Percentiles rank a stretch among this genome's conserved stretches.
These are phyloP conservation scores for Vaccinium vitisidaea DNA, from an alignment of 148 eudicot genomes.

Conservation along the genomic window DNA sequence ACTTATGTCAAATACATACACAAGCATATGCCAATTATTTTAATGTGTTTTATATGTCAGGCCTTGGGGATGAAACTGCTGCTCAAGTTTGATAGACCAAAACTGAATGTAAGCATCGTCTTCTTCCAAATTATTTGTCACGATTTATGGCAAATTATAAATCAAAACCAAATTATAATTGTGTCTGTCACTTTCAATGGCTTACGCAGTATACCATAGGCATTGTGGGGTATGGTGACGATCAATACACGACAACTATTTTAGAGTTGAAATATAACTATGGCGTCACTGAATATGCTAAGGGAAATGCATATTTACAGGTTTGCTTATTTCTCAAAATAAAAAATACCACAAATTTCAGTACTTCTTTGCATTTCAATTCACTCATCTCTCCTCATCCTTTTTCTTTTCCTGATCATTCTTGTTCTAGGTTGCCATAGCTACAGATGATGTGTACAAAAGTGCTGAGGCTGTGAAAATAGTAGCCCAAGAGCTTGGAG, in stretches of 20 bases:
- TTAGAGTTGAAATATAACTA: conserved; percentile 83
- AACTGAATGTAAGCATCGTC: conserved; percentile 55
- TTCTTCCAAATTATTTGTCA: not conserved
- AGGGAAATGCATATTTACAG: conserved; percentile 97
- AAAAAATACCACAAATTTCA: not conserved
- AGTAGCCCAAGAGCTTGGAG: conserved; percentile 82
- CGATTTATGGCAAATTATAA: not conserved
- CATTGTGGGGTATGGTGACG: conserved; percentile 86
- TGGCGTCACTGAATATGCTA: conserved; percentile 76
- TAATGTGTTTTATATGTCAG: conserved; percentile 27
- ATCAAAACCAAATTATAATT: not conserved
- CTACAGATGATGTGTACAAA: conserved; percentile 87
- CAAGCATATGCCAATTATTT: too few species aligned
- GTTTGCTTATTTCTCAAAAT: conserved; percentile 25
- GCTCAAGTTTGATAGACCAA: conserved; percentile 71
- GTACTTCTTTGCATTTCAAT: not conserved
- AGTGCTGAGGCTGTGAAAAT: conserved; percentile 69
- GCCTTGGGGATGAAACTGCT: conserved; percentile 91
- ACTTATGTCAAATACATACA: too few species aligned
- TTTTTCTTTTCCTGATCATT: not conserved
- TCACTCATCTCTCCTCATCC: not conserved
- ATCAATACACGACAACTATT: conserved; percentile 54
- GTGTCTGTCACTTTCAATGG: not conserved
- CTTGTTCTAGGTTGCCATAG: conserved; percentile 61
- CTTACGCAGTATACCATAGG: conserved; percentile 61